Evolutionary conservation across 768 basidiomycete species (phyloP).

Genomic region (Lactarius sanguifluus): DNA sequence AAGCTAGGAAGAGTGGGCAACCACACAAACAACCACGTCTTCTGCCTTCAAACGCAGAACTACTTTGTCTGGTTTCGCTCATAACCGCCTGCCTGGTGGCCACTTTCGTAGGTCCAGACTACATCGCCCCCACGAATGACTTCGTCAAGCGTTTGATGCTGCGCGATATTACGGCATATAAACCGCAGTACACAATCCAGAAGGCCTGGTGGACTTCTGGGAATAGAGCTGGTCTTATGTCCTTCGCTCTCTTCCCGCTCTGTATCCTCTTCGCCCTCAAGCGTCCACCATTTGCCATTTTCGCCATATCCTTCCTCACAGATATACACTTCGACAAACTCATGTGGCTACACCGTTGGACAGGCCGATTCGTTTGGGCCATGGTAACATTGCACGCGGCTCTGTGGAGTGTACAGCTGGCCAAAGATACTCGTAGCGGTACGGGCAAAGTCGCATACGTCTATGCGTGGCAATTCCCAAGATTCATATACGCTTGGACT

Average conservation of each 20-base stretch:
- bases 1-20: conserved; percentile 37
- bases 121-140: conserved; percentile 52
- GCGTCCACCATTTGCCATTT: conserved; percentile 67
- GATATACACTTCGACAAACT: conserved; percentile 78
- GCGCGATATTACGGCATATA: conserved; percentile 39
- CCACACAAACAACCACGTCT: conserved; percentile 45
- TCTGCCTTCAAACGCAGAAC: conserved; percentile 63
- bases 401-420: conserved; percentile 69
- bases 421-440: conserved; percentile 46
- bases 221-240: conserved; percentile 64
- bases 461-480: conserved; percentile 56
- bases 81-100: conserved; percentile 45
- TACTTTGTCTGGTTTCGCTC: conserved; percentile 51
- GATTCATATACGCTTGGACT: conserved; percentile 63
- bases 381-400: conserved; percentile 58
- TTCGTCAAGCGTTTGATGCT: conserved; percentile 37
- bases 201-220: conserved; percentile 74
- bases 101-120: conserved; percentile 65
- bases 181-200: conserved; percentile 57
- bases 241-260: conserved; percentile 71
- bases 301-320: conserved; percentile 59
- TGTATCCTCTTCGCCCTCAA: conserved; percentile 71
- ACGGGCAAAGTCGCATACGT: conserved; percentile 46
- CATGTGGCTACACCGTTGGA: conserved; percentile 67
- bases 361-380: conserved; percentile 68